Percentiles rank a stretch among this genome's conserved stretches.
Evolutionary conservation across 2,329 filamentous ascomycete genomes (phyloP).

Genomic region (Trichoderma arundinaceum): DNA sequence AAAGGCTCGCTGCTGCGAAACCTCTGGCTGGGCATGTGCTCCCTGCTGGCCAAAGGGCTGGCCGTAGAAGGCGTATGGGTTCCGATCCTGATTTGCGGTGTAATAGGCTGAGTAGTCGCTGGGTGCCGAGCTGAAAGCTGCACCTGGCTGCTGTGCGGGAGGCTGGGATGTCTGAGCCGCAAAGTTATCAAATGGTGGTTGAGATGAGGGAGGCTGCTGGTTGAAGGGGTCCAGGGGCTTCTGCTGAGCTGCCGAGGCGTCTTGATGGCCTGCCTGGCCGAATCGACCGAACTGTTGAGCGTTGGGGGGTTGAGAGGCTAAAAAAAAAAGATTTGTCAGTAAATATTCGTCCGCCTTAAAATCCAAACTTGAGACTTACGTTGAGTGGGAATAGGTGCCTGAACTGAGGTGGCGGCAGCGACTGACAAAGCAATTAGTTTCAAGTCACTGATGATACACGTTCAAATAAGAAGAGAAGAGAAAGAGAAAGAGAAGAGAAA

Average conservation of each 20-base stretch:
- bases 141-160: constrained; percentile 63
- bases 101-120: constrained; percentile 87
- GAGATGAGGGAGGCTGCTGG: constrained; percentile 66
- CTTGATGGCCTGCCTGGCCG: constrained; percentile 65
- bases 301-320: constrained; percentile 56
- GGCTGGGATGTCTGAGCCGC: constrained; percentile 64
- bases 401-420: constrained; percentile 35
- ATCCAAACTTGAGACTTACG: constrained; percentile 32
- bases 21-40: constrained; percentile 74
- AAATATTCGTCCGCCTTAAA: not conserved
- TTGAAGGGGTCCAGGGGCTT: constrained; percentile 89
- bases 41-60: constrained; percentile 62
- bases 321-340: constrained; percentile 32
- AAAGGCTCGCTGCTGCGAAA: constrained; percentile 74
- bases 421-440: constrained; percentile 34
- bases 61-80: constrained; percentile 80
- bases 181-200: constrained; percentile 67
- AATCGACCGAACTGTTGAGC: constrained; percentile 74
- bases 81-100: constrained; percentile 74
- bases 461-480: not conserved
- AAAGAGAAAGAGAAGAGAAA: not conserved
- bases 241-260: constrained; percentile 63
- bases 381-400: constrained; percentile 42
- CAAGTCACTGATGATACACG: not conserved
- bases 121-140: constrained; percentile 73